These are phyloP conservation scores for Begonia masoniana DNA, from an alignment of 306 rosid genomes.

Conservation along the genomic window DNA sequence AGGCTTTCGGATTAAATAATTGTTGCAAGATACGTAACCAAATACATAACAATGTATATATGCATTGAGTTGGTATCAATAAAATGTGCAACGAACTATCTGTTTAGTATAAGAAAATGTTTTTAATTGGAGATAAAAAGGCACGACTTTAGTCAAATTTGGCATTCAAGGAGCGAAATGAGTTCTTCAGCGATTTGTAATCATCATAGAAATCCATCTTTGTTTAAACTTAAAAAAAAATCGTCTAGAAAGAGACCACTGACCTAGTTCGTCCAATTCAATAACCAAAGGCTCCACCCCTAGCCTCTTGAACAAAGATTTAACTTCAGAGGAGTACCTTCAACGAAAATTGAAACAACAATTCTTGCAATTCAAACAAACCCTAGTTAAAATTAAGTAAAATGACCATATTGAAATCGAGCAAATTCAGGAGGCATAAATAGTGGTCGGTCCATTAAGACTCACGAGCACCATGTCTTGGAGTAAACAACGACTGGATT, in stretches of 20 bases:
- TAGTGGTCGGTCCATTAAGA: slow-evolving; percentile 2
- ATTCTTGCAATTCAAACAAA: slow-evolving; percentile 5
- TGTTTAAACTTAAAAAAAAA: not conserved
- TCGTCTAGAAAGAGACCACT: slow-evolving; percentile 1
- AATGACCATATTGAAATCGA: not conserved
- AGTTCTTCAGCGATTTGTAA: not conserved
- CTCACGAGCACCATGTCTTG: slow-evolving; percentile 95
- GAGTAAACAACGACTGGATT: slow-evolving; percentile 85
- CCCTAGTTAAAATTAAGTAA: slow-evolving; percentile 1
- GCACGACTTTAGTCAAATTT: too few species aligned
- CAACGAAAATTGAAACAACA: not conserved
- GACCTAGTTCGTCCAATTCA: slow-evolving; percentile 95
- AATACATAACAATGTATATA: not conserved
- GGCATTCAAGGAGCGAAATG: too few species aligned
- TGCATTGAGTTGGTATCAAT: too few species aligned
- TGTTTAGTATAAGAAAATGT: too few species aligned
- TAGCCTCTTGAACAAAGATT: slow-evolving; percentile 63
- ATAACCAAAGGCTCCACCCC: slow-evolving; percentile 53
- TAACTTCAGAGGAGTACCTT: slow-evolving; percentile 86
- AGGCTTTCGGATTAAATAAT: too few species aligned
- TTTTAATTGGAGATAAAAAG: too few species aligned
- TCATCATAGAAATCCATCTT: not conserved
- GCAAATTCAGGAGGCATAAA: too few species aligned
- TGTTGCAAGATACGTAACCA: not conserved
- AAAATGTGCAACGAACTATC: too few species aligned